phyloP scores from a whole-genome alignment of 345 rosid species.

The Litchi chinensis region DNA sequence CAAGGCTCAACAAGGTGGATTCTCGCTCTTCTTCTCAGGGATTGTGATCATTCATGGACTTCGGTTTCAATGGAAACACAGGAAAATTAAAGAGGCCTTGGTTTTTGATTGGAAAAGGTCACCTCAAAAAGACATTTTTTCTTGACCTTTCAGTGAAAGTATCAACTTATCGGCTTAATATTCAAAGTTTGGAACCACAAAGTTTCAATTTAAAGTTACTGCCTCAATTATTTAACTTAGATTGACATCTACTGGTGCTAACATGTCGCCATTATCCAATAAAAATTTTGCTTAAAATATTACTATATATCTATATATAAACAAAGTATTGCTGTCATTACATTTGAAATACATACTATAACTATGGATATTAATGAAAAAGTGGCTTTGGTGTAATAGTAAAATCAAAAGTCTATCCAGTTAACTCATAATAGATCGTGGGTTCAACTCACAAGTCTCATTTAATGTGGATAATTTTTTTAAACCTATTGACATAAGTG shows the following conservation, averaged over 20 bases:
- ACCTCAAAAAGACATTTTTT: constrained; percentile 33
- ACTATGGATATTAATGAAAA: no score
- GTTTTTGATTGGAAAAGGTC: constrained; percentile 36
- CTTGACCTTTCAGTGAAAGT: constrained; percentile 27
- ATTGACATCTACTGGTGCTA: background rate
- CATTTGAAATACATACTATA: no score
- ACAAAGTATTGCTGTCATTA: no score
- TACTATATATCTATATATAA: no score
- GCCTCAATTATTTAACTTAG: constrained; percentile 22
- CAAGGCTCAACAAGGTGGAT: constrained; percentile 19
- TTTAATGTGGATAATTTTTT: no score
- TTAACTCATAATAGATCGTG: no score
- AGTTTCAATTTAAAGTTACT: constrained; percentile 48
- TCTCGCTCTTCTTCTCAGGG: constrained; percentile 17
- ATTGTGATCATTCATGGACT: constrained; percentile 31
- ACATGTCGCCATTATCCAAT: background rate
- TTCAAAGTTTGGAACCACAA: constrained; percentile 43
- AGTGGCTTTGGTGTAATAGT: no score
- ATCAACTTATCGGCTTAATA: constrained; percentile 32
- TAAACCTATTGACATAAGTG: no score
- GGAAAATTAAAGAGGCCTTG: constrained; percentile 13
- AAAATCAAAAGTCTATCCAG: no score
- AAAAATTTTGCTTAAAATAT: background rate
- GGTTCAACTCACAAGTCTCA: no score
- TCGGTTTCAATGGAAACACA: constrained; percentile 55